Conservation (phyloP, 495 filamentous ascomycete genomes). For the Xylaria curta region DNA sequence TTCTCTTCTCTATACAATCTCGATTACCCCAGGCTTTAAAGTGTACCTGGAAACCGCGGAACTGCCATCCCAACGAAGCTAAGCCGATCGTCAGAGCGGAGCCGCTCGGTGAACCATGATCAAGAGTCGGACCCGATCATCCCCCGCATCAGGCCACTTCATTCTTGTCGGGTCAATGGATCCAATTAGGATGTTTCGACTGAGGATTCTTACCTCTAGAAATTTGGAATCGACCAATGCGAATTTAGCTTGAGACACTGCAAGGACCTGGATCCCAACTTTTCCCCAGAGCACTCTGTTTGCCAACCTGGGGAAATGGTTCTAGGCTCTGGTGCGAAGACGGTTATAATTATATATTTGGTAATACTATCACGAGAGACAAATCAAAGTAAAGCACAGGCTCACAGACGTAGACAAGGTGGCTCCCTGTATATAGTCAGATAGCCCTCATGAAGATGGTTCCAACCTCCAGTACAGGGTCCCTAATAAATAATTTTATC, state of each 20-base stretch:
- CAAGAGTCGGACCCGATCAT: conserved; percentile 11
- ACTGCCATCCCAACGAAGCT: neutral
- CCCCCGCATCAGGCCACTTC: neutral
- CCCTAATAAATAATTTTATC: neutral
- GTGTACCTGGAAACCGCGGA: neutral
- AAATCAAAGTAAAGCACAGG: too few relatives aligned
- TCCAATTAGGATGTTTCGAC: neutral
- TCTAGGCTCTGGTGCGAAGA: neutral
- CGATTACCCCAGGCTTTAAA: neutral
- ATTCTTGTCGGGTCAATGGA: neutral
- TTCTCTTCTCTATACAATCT: neutral
- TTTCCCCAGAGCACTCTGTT: neutral
- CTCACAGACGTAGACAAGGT: too few relatives aligned
- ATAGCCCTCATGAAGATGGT: too few relatives aligned
- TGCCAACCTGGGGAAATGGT: neutral
- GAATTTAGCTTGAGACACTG: neutral
- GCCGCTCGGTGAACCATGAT: conserved; percentile 10
- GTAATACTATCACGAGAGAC: neutral
- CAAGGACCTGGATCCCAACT: conserved; percentile 3
- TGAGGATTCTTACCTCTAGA: neutral
- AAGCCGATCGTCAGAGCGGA: conserved; percentile 10
- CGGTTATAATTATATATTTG: neutral
- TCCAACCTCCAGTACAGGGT: too few relatives aligned
- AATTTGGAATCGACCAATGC: neutral
- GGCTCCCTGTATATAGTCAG: too few relatives aligned